A percentile compares a stretch with the other conserved stretches of the same genome.
These are phyloP conservation scores for Heliamphora exappendiculata DNA, from an alignment of 148 eudicot genomes.

Conservation along the genomic window DNA sequence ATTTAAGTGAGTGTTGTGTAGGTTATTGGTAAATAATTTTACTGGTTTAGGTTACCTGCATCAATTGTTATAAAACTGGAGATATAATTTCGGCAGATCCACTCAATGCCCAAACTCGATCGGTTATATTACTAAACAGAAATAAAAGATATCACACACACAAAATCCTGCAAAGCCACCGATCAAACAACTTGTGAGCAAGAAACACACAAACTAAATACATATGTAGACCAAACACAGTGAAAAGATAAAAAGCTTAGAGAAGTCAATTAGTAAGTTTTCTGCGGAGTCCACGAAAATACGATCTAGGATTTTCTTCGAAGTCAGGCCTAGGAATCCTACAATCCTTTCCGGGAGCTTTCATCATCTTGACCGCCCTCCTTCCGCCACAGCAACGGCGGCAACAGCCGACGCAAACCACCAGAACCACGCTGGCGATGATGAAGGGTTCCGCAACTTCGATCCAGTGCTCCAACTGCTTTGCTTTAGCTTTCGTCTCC, in stretches of 20 bases:
- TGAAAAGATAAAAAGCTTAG: not conserved
- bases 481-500: not conserved
- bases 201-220: not conserved
- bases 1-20: no score
- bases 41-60: no score
- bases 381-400: not conserved
- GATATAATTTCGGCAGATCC: no score
- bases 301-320: not conserved
- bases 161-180: no score
- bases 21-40: no score
- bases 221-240: not conserved
- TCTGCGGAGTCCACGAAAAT: not conserved
- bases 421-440: not conserved
- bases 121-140: no score
- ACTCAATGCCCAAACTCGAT: no score
- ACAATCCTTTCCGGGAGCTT: conserved; percentile 16
- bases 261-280: not conserved
- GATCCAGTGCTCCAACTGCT: not conserved
- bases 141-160: no score
- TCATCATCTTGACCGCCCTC: conserved; percentile 19
- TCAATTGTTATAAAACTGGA: no score
- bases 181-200: no score
- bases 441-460: not conserved
- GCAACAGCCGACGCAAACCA: not conserved
- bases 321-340: conserved; percentile 15